Base-by-base conservation (phyloP, 306 rosid species). In the Vachellia pachyceras region DNA sequence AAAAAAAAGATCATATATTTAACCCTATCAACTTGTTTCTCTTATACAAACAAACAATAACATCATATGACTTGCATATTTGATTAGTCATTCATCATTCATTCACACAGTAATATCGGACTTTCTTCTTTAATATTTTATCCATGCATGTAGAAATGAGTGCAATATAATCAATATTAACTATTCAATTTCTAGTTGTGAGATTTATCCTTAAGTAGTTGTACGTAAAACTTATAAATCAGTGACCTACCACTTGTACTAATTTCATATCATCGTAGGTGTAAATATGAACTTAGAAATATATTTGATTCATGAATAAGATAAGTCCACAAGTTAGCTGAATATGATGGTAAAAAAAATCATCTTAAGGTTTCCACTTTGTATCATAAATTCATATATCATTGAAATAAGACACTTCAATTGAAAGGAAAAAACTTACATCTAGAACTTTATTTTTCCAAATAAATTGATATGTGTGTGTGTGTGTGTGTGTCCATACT, bases 271-370 rank as follows among this genome's bases (percentile, higher is more conserved):
- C 41, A 17, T 6, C 71, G 50, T 68, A 20, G 52, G 36, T 68
- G 36, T 41, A 68, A 68, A 68, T 68, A 68, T 41, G 52, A 68
- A 68, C 35, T n/a, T 18, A 39, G 45, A n/a, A 10, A 41, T 41
- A 41, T 69, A 20, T 40, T 20, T 3, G 5, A 69, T 42, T n/a
- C 7, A 35, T 69, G 37, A 42, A 69, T 8, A 69, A 69, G 73
- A 20, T 10, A 1, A 42, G 36, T 12, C 54, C 6, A 47, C 18
- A 5, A 41, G 36, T 42, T 41, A 10, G 18, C 20, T 39, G 72
- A 67, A 17, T 14, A 33, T 18, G 3, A 36, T 7, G 22, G 7
- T 68, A 10, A 8, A 41, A 36, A n/a, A 9, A n/a, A 40, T 68
- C 2, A 39, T 40, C 29, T 39, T 8, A n/a, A n/a, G 11, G 15